Evolutionary conservation across 108 stramenopile genomes (phyloP).

Genomic region (Thalassiosira profunda): DNA sequence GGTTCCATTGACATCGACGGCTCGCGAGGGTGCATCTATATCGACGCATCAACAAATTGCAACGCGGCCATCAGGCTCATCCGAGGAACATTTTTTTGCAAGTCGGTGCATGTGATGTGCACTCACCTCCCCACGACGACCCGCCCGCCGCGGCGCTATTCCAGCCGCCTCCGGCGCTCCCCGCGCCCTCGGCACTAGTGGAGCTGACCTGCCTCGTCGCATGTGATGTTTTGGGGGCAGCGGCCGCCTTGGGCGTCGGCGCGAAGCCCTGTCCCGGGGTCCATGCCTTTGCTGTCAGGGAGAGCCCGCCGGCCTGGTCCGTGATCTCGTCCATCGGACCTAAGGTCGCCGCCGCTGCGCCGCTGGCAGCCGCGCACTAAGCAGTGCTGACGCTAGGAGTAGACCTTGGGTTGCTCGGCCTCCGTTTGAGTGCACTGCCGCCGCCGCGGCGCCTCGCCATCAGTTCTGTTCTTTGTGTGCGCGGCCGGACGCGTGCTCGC

Average conservation of each 20-base stretch:
- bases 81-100: background rate
- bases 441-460: no score
- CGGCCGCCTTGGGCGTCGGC: background rate
- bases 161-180: constrained; percentile 9
- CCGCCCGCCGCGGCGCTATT: background rate
- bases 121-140: constrained; percentile 27
- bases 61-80: background rate
- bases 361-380: no score
- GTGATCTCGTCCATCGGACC: constrained; percentile 34
- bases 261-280: constrained; percentile 5
- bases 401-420: no score
- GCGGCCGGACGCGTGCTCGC: no score
- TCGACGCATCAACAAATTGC: background rate
- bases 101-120: background rate
- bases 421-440: no score
- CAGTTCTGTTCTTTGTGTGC: no score
- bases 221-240: constrained; percentile 14
- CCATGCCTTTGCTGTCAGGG: constrained; percentile 33
- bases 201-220: constrained; percentile 26
- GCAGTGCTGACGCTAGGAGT: no score
- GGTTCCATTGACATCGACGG: constrained; percentile 41
- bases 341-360: no score
- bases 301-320: constrained; percentile 10
- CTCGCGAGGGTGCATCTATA: constrained; percentile 32
- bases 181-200: constrained; percentile 9